Percentiles rank a stretch among this genome's conserved stretches.
These are phyloP conservation scores for Cicer yamashitae DNA, from an alignment of 306 rosid genomes.

Conservation along the genomic window DNA sequence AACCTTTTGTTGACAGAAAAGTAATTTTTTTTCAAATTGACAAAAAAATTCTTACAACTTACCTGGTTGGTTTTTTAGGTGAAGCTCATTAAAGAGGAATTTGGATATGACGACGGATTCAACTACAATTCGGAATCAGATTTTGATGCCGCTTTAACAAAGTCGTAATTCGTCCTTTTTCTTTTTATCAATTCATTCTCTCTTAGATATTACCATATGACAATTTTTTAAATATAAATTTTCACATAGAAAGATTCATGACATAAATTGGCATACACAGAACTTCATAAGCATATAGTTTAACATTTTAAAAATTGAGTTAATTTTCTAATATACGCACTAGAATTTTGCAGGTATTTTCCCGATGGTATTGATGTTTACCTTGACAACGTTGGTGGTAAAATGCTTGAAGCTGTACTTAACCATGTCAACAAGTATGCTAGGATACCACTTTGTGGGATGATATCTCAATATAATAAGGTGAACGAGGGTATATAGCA, in stretches of 20 bases:
- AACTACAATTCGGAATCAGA: constrained; percentile 66
- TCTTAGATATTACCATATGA: neutral
- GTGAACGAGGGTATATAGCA: constrained; percentile 32
- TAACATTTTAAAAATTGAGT: neutral
- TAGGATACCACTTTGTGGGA: constrained; percentile 66
- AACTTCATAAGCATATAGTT: neutral
- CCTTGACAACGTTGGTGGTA: constrained; percentile 72
- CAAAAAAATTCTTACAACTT: neutral
- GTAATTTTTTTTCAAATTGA: too few relatives aligned
- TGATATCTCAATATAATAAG: constrained; percentile 70
- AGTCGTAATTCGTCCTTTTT: constrained; percentile 13
- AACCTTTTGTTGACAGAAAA: too few relatives aligned
- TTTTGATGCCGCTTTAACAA: constrained; percentile 63
- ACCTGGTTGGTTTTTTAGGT: constrained; percentile 50
- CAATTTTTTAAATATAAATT: neutral
- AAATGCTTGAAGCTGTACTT: constrained; percentile 74
- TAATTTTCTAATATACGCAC: neutral
- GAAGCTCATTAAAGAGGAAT: constrained; percentile 66
- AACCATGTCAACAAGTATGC: constrained; percentile 69
- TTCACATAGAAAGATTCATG: constrained; percentile 4
- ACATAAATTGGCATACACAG: neutral
- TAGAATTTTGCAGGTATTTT: constrained; percentile 50
- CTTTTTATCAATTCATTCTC: neutral
- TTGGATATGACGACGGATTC: constrained; percentile 78
- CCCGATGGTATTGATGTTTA: constrained; percentile 73